Conservation (phyloP, 345 rosid genomes). For the Gossypium herbaceum region DNA sequence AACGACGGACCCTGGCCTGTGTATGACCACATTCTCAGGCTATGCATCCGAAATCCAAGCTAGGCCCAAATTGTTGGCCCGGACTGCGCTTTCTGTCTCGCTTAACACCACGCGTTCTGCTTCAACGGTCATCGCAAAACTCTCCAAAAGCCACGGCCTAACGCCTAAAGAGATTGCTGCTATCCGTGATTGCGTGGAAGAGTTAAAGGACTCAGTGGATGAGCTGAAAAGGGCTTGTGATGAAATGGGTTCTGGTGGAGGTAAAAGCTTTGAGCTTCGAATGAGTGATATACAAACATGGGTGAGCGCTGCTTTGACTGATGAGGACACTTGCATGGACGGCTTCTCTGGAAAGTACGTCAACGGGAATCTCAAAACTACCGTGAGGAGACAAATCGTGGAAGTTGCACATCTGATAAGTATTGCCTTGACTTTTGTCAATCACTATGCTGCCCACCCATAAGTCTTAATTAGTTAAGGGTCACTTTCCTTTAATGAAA, state of each 20-base stretch:
- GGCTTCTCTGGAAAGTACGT: not conserved
- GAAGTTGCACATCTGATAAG: not conserved
- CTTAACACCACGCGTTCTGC: not conserved
- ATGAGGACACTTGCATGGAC: not conserved
- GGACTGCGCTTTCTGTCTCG: not conserved
- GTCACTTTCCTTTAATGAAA: not conserved
- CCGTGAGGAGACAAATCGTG: not conserved
- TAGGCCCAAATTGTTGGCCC: not conserved
- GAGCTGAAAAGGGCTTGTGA: not conserved
- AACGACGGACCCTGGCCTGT: not conserved
- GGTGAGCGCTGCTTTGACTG: not conserved
- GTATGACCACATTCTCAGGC: not conserved
- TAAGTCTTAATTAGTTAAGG: not conserved
- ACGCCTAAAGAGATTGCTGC: not conserved
- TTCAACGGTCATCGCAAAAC: not conserved
- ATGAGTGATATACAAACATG: not conserved
- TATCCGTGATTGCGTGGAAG: not conserved
- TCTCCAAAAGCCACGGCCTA: not conserved
- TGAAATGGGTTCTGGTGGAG: not conserved
- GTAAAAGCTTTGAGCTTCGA: not conserved
- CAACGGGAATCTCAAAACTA: not conserved
- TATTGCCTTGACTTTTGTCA: not conserved
- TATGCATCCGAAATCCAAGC: not conserved
- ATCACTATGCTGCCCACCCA: not conserved
- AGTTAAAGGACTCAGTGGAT: not conserved